phyloP scores from a whole-genome alignment of 75 land plant species.

The Adiantum capillusveneris region DNA sequence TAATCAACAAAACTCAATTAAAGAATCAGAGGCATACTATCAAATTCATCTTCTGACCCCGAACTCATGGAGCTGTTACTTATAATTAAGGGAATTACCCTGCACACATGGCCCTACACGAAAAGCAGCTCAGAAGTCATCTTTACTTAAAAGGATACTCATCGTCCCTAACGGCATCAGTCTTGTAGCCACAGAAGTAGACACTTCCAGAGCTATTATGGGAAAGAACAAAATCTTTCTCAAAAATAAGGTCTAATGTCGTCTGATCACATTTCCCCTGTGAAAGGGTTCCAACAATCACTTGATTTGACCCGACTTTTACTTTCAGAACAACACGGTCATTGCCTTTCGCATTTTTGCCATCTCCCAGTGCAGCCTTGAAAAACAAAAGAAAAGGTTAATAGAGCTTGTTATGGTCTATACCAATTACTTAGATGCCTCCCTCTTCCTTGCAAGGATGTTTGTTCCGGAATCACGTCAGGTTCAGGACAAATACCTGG shows the following conservation, averaged over 20 bases:
- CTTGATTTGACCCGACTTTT: constrained; percentile 33
- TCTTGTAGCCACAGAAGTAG: constrained; percentile 49
- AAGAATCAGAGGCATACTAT: background rate
- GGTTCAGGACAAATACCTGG: constrained; percentile 33
- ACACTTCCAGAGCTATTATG: constrained; percentile 62
- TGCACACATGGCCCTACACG: background rate
- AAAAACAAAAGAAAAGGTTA: background rate
- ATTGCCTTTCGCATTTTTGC: constrained; percentile 44
- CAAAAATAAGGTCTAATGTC: constrained; percentile 55
- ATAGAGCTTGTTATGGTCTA: background rate
- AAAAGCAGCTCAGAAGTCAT: background rate
- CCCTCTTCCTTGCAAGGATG: background rate
- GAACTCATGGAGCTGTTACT: background rate
- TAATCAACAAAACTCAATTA: no score
- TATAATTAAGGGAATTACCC: background rate
- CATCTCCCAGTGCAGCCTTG: constrained; percentile 58
- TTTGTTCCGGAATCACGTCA: background rate
- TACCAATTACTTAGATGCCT: background rate
- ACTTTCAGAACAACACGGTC: constrained; percentile 35
- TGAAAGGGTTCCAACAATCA: constrained; percentile 59
- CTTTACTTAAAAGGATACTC: constrained; percentile 45
- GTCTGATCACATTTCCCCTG: constrained; percentile 51
- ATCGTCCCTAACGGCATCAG: constrained; percentile 14
- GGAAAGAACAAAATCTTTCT: constrained; percentile 59
- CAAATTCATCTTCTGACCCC: background rate